Evolutionary conservation across 345 rosid species (phyloP).

Genomic region (Rhodomyrtus tomentosa): DNA sequence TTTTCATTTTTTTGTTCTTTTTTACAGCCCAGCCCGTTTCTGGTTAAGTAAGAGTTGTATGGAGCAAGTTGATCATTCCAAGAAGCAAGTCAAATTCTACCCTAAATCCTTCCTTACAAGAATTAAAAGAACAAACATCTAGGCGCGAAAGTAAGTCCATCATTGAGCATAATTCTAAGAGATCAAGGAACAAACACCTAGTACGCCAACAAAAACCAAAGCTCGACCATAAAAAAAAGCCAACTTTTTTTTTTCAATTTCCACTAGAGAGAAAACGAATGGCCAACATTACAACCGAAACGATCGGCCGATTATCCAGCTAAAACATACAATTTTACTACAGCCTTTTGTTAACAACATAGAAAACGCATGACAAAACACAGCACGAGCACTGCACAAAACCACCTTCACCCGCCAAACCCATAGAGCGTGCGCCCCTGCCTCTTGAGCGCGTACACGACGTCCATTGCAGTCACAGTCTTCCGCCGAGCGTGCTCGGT

Average conservation of each 20-base stretch:
- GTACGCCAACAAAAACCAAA: not conserved
- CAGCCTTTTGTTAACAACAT: not conserved
- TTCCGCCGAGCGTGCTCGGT: constrained; percentile 33
- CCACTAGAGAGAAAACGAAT: not conserved
- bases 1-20: not conserved
- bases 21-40: no score
- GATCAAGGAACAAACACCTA: not conserved
- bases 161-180: not conserved
- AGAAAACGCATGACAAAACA: not conserved
- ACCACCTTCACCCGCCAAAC: constrained; percentile 4
- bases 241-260: not conserved
- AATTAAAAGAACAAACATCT: not conserved
- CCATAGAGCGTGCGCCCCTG: constrained; percentile 30
- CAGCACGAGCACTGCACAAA: not conserved
- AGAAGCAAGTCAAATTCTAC: not conserved
- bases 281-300: not conserved
- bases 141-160: not conserved
- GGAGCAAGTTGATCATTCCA: not conserved
- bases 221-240: not conserved
- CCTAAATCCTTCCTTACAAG: not conserved
- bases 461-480: constrained; percentile 38
- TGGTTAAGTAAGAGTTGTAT: not conserved
- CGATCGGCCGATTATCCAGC: not conserved
- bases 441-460: constrained; percentile 30
- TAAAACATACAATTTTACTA: not conserved